Conservation (phyloP, 371 early-diverging fungal species). For the Furculomyces boomerangus region DNA sequence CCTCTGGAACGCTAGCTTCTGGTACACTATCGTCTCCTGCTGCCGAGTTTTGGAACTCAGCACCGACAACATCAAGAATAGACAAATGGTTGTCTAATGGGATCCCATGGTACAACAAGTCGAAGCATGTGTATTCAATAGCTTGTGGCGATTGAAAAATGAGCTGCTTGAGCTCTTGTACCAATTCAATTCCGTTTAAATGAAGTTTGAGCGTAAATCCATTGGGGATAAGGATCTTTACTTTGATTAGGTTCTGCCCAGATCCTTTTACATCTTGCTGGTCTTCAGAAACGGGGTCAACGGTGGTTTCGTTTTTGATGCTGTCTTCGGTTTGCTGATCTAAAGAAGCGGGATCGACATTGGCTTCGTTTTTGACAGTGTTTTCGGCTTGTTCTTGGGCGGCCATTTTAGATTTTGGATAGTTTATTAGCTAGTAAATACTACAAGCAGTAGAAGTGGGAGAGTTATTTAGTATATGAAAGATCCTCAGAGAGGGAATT, state of each 20-base stretch:
- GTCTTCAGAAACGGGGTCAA: too few species aligned
- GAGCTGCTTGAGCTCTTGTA: slow-evolving; percentile 73
- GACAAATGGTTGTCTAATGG: slow-evolving; percentile 20
- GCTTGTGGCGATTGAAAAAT: slow-evolving; percentile 74
- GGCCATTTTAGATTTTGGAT: too few species aligned
- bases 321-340: background rate
- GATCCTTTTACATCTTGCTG: too few species aligned
- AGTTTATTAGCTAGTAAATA: too few species aligned
- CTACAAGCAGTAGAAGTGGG: too few species aligned
- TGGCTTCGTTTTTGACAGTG: background rate
- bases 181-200: slow-evolving; percentile 26
- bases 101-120: slow-evolving; percentile 46
- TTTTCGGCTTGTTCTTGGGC: background rate
- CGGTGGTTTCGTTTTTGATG: too few species aligned
- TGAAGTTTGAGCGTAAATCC: background rate
- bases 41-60: too few species aligned
- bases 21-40: slow-evolving; percentile 32
- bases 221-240: background rate
- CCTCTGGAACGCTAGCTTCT: slow-evolving; percentile 58
- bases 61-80: background rate
- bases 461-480: too few species aligned
- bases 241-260: background rate
- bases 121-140: slow-evolving; percentile 78
- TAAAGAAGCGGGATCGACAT: background rate
- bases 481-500: too few species aligned